These are phyloP conservation scores for Cudoniella acicularis DNA, from an alignment of 495 filamentous ascomycete species.

Conservation along the genomic window DNA sequence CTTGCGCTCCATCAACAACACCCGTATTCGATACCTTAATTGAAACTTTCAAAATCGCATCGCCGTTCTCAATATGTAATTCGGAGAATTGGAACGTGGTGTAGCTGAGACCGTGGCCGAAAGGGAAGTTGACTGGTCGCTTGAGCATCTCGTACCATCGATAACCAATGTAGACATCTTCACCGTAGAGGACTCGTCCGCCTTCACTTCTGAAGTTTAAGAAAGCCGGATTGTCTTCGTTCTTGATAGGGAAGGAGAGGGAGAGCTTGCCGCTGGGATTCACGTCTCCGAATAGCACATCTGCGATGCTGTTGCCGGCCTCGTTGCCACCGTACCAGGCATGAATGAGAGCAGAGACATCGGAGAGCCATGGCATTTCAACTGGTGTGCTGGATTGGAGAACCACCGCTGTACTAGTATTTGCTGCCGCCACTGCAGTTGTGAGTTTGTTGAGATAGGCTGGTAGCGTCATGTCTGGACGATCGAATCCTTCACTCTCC, in stretches of 20 bases:
- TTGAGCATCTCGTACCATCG: conserved; percentile 70
- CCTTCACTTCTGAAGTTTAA: conserved; percentile 68
- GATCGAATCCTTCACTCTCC: conserved; percentile 49
- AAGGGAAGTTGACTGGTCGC: conserved; percentile 75
- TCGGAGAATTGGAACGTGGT: conserved; percentile 66
- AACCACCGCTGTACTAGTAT: conserved; percentile 60
- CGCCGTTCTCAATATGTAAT: background rate
- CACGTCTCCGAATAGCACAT: conserved; percentile 82
- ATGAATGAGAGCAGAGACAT: conserved; percentile 51
- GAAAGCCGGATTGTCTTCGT: conserved; percentile 64
- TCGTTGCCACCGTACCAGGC: conserved; percentile 78
- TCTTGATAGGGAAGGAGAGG: conserved; percentile 59
- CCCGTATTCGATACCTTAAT: conserved; percentile 58
- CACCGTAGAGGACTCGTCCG: conserved; percentile 68
- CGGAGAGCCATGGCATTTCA: conserved; percentile 61
- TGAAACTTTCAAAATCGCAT: conserved; percentile 36
- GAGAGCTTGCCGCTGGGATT: conserved; percentile 79
- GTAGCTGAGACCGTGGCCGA: conserved; percentile 85
- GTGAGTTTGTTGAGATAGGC: conserved; percentile 56
- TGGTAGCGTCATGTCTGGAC: conserved; percentile 34
- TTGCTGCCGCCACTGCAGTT: conserved; percentile 47
- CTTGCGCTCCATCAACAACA: conserved; percentile 41
- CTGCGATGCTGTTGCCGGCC: conserved; percentile 78
- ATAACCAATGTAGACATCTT: conserved; percentile 77
- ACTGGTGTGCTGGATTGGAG: conserved; percentile 57